Base-by-base conservation (phyloP, 352 stramenopile species). In the Phytopythium delawarense region DNA sequence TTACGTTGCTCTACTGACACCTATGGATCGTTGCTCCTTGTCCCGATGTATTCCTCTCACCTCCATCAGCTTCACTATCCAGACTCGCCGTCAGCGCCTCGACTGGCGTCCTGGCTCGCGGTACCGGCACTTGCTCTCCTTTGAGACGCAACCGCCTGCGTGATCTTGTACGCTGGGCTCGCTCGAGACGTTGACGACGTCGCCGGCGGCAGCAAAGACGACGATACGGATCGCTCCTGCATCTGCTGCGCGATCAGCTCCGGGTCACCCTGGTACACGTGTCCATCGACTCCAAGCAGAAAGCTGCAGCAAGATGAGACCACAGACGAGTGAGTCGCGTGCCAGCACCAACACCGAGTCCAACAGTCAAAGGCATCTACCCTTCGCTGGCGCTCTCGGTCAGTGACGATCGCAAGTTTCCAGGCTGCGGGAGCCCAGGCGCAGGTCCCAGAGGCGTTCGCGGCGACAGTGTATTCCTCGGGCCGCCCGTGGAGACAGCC, bases 221-320 rank as follows among this genome's bases (percentile, higher is more conserved):
- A 59, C 7, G 53, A 59, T n/a, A 64, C 64, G 4, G 72, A 72
- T 35, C 77, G 71, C 30, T 90, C 75, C 46, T 81, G 72, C 18
- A 79, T 50, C 39, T 87, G 74, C 15, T 72, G 60, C 23, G 75
- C 70, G 15, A 90, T 66, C 35, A 90, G 42, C 48, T 90, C 78
- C 18, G 76, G 76, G 53, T 93, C 86, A 28, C 77, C 86, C 65
- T 93, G 84, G 32, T 92, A 95, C 23, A 95, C 76, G 53, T 90
- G 84, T 16, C 84, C 86, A 65, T 93, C 84, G n/a, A 92, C 73
- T 18, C 86, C 86, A 15, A 95, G 67, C 30, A 95, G 53, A 39
- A 92, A 95, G 21, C 84, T 92, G 23, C 37, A 71, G 16, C 44
- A 71, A 59, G 64, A 65, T 5, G 23, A 57, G 30, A 51, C 35